These are phyloP conservation scores for Diaporthe destruens DNA, from an alignment of 2,329 filamentous ascomycete genomes.

Conservation along the genomic window DNA sequence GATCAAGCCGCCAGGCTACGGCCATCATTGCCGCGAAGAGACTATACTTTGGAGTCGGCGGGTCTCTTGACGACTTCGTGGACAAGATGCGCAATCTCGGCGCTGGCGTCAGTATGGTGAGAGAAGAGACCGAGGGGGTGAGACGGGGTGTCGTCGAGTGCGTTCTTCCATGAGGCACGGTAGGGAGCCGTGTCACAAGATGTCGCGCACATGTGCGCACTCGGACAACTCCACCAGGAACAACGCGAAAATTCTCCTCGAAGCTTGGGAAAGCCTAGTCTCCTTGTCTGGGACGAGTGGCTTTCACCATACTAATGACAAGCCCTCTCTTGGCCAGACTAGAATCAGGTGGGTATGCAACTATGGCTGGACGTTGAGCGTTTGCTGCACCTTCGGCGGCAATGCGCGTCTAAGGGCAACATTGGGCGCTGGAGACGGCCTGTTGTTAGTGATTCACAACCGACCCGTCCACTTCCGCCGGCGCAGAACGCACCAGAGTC, in stretches of 20 bases:
- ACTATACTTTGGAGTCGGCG: slow-evolving; percentile 87
- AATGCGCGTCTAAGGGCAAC: slow-evolving; percentile 14
- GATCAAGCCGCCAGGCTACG: slow-evolving; percentile 60
- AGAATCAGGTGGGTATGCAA: not conserved
- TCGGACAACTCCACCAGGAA: not conserved
- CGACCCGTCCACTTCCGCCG: slow-evolving; percentile 5
- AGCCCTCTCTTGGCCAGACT: not conserved
- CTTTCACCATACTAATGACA: not conserved
- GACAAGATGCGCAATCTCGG: slow-evolving; percentile 63
- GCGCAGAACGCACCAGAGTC: slow-evolving; percentile 19
- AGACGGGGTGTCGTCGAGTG: slow-evolving; percentile 71
- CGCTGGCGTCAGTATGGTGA: slow-evolving; percentile 61
- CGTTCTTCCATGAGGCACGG: slow-evolving; percentile 49
- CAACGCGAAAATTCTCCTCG: not conserved
- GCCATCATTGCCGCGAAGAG: slow-evolving; percentile 82
- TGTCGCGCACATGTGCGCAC: not conserved
- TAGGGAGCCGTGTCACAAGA: not conserved
- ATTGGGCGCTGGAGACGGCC: slow-evolving; percentile 6
- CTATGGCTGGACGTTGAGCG: not conserved
- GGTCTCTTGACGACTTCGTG: slow-evolving; percentile 82
- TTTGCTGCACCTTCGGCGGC: not conserved
- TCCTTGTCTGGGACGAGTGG: not conserved
- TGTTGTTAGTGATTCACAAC: not conserved
- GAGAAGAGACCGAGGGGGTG: slow-evolving; percentile 72
- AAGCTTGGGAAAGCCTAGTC: not conserved